Evolutionary conservation across 768 basidiomycete genomes (phyloP), one percentile per base, ranked within the genome.

Genomic region (Leccinum pellstonianum): DNA sequence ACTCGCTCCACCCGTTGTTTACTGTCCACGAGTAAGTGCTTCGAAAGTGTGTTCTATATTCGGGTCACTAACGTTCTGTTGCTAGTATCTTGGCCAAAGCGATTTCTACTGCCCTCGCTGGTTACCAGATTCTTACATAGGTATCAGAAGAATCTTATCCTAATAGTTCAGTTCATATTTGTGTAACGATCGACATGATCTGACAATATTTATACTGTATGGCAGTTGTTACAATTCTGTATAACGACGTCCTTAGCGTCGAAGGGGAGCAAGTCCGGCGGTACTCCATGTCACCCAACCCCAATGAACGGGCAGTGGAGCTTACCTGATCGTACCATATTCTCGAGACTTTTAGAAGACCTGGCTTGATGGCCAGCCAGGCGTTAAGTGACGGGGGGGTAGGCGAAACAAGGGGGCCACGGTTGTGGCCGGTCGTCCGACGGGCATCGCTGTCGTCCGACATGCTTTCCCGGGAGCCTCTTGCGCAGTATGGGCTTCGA

Each of bases 1-100:
- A 87, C 67, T 68, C 76, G 3, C 72, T 87, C 43, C 85, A 86
- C 67, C 86, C 85, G 27, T 64, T 86, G 19, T 87, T 85, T 64
- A 83, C 84, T 23, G 79, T 87, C 57, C 86, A 86, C 64, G 76
- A 83, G 86, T 86, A 64, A 64, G 81, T 72, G 35, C 17, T 27
- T 62, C 43, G 38, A 12, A 12, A 33, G 23, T 37, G 10, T 47
- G 50, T n/a, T 23, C 4, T 2, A 19, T 10, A 10, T 7, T 17
- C 17, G 27, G 9, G 48, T 56, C 53, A 12, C 54, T 59, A 14
- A 68, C 9, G 6, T 10, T 15, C 11, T 51, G 52, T 54, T 23
- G 43, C n/a, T 61, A 85, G 83, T 60, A 70, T 78, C 38, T 75
- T 84, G 41, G 81, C 83, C n/a, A 80, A 81, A 62, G 79, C 79